Percentiles rank a stretch among this genome's conserved stretches.
phyloP scores from a whole-genome alignment of 805 yeast genomes.

The Debaryomyces prosopidis region DNA sequence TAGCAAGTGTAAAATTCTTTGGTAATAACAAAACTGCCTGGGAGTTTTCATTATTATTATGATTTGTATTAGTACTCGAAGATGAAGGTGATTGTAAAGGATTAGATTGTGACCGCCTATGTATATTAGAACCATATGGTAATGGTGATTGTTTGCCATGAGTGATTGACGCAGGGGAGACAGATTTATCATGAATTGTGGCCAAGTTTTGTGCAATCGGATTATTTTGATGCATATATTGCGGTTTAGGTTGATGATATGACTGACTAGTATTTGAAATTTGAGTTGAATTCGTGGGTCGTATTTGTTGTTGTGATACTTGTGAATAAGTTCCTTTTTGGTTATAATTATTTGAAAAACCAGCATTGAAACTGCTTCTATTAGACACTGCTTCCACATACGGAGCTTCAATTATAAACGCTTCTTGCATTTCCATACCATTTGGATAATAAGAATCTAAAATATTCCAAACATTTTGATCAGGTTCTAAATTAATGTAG shows the following conservation, averaged over 20 bases:
- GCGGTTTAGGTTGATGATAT: constrained; percentile 39
- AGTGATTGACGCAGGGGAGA: constrained; percentile 21
- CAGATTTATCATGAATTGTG: constrained; percentile 23
- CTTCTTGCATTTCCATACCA: constrained; percentile 70
- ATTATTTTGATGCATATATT: constrained; percentile 16
- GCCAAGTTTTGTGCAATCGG: constrained; percentile 2
- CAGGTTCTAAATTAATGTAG: constrained; percentile 51
- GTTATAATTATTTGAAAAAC: background rate
- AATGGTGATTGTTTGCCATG: constrained; percentile 16
- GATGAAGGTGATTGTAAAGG: constrained; percentile 26
- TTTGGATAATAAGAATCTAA: constrained; percentile 61
- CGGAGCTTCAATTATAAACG: constrained; percentile 53
- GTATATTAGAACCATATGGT: constrained; percentile 14
- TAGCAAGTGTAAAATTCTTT: constrained; percentile 39
- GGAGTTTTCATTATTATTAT: constrained; percentile 18
- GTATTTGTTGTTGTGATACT: no score
- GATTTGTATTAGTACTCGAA: constrained; percentile 7
- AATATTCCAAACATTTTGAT: constrained; percentile 55
- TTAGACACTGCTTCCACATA: background rate
- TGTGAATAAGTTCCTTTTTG: no score
- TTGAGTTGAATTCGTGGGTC: no score
- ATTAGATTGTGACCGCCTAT: constrained; percentile 34
- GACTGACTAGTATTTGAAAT: constrained; percentile 1
- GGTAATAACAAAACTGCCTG: constrained; percentile 53
- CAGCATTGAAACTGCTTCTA: background rate